These are phyloP conservation scores for Xylariaceae sp. DNA, from an alignment of 2,329 filamentous ascomycete genomes.

Conservation along the genomic window DNA sequence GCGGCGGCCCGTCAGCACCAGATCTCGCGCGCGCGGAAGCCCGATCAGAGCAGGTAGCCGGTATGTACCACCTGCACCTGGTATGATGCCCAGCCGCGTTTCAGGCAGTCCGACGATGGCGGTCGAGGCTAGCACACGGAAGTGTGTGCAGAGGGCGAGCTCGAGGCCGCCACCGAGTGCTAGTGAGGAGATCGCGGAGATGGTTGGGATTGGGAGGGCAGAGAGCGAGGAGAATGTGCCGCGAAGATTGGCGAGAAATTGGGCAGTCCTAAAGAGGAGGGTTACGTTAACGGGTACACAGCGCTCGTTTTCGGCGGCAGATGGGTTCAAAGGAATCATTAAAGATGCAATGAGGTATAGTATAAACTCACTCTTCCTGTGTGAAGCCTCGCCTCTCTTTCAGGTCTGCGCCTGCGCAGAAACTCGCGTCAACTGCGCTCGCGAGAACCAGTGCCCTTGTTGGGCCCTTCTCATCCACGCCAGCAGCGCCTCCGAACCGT, in stretches of 20 bases:
- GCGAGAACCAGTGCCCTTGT: constrained; percentile 85
- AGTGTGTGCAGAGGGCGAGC: constrained; percentile 84
- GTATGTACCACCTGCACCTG: constrained; percentile 91
- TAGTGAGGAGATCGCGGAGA: constrained; percentile 82
- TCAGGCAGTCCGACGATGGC: constrained; percentile 81
- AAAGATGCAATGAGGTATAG: background rate
- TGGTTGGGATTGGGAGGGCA: constrained; percentile 83
- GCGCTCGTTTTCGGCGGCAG: background rate
- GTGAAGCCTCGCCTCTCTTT: constrained; percentile 84
- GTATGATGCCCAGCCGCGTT: constrained; percentile 90
- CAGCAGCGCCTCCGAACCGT: constrained; percentile 53
- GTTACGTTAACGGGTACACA: constrained; percentile 5
- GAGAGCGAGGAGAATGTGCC: constrained; percentile 76
- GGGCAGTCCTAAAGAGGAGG: constrained; percentile 64
- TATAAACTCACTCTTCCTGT: constrained; percentile 70
- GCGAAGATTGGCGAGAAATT: constrained; percentile 80
- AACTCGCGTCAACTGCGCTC: constrained; percentile 83
- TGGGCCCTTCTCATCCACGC: constrained; percentile 54
- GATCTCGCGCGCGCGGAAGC: constrained; percentile 78
- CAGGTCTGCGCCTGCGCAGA: constrained; percentile 93
- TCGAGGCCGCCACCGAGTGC: constrained; percentile 95
- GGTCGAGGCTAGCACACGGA: constrained; percentile 84
- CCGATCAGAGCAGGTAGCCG: constrained; percentile 85
- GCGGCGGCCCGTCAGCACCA: constrained; percentile 88
- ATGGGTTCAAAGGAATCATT: background rate